Evolutionary conservation across 108 stramenopile genomes (phyloP).

Genomic region (Skeletonema grethae): DNA sequence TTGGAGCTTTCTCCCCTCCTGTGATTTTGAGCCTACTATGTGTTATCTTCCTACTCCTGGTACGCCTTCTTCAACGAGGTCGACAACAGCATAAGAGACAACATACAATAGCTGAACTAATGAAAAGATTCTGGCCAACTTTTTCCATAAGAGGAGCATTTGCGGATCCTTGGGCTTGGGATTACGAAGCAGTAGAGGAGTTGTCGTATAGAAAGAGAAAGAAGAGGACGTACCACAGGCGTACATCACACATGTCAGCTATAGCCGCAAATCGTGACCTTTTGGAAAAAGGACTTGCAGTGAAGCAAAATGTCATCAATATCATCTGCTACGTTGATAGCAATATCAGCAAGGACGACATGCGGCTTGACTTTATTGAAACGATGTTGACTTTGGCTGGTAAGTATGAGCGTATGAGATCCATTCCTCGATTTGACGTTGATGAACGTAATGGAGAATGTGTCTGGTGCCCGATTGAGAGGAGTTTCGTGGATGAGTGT

Average conservation of each 20-base stretch:
- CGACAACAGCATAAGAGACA: too few species aligned
- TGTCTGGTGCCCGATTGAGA: conserved; percentile 8
- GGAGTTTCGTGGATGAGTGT: neutral
- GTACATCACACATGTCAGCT: conserved; percentile 12
- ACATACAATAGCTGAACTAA: too few species aligned
- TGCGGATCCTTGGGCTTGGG: too few species aligned
- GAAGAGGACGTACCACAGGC: neutral
- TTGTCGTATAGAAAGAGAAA: neutral
- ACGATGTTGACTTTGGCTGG: conserved; percentile 13
- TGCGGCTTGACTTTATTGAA: conserved; percentile 16
- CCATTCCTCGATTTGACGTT: conserved; percentile 11
- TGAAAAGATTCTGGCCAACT: too few species aligned
- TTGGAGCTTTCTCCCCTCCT: too few species aligned
- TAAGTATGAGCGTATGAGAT: conserved; percentile 25
- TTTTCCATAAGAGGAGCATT: too few species aligned
- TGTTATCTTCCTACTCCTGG: too few species aligned
- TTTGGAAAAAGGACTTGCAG: conserved; percentile 8
- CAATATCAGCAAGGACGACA: neutral
- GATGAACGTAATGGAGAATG: conserved; percentile 7
- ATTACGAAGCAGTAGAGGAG: too few species aligned
- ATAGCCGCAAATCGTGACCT: neutral
- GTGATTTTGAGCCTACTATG: too few species aligned
- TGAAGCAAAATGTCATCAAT: conserved; percentile 27
- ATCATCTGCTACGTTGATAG: conserved; percentile 9
- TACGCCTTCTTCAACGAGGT: too few species aligned